Base-by-base conservation (phyloP, 257 asterid species). In the Salvia rosmarinus region DNA sequence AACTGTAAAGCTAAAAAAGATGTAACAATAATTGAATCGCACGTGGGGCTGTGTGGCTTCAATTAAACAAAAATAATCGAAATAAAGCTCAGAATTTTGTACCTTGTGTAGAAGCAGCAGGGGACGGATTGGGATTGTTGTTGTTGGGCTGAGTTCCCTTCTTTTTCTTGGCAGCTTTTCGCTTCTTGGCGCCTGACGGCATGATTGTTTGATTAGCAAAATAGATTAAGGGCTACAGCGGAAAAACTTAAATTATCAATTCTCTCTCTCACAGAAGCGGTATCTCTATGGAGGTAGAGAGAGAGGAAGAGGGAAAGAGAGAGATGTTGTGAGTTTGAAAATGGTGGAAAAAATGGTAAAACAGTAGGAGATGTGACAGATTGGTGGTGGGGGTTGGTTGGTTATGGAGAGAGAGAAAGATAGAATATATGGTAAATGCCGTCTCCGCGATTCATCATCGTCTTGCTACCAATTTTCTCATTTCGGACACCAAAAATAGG, bases 101-200 rank as follows among this genome's bases (percentile, higher is more conserved):
- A 87, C 89, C 86, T 19, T 56, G 82, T 17, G 79, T 9, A 54
- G 76, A 39, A 69, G 68, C 68, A 69, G 65, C 68, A 67, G 68
- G 28, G 35, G 81, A 71, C 1, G 80, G 62, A 67, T 70, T 74
- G 58, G 55, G 72, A 16, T 69, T 43, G 74, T 60, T 72, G 71
- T 6, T 71, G 72, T 10, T 71, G 10, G 73, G 37, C 62, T 70
- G 85, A 51, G 54, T 55, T 65, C 58, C 85, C 90, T 81, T 81
- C 85, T 73, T 90, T 74, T 83, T 88, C 87, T 81, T 85, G 40
- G 85, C 82, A 67, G 95, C 86, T 77, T 90, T 90, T 70, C 95
- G 79, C 79, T 85, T 90, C 85, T 81, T 86, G 13, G 95, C 28
- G 73, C 92, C 96, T 39, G 90, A 79, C 5, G 96, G 96, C 97